Percentiles rank a stretch among this genome's conserved stretches.
These are phyloP conservation scores for Agrocybe praecox DNA, from an alignment of 768 basidiomycete species.

Conservation along the genomic window DNA sequence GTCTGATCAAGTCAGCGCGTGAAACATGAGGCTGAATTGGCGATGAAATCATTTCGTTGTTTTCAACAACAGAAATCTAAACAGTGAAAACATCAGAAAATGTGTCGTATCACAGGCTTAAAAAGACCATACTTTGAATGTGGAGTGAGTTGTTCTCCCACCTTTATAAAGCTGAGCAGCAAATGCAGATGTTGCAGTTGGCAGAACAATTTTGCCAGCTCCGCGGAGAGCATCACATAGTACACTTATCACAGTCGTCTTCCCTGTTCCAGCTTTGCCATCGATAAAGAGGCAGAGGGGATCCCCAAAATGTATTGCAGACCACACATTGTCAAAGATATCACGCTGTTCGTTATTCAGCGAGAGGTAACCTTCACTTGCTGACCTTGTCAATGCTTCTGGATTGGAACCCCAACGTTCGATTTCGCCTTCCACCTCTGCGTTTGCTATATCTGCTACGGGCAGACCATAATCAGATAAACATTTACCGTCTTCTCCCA, in stretches of 20 bases:
- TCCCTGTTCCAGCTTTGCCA: constrained; percentile 43
- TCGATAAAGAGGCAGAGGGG: constrained; percentile 33
- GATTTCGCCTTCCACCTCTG: too few species aligned
- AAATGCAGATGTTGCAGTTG: constrained; percentile 40
- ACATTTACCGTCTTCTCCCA: too few species aligned
- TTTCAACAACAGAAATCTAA: constrained; percentile 35
- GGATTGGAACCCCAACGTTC: too few species aligned
- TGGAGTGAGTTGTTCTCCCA: constrained; percentile 38
- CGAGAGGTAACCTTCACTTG: too few species aligned
- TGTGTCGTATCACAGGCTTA: background rate
- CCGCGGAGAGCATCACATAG: constrained; percentile 32
- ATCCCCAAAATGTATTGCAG: background rate
- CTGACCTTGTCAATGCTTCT: too few species aligned
- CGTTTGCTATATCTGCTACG: too few species aligned
- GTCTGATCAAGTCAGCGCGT: constrained; percentile 32
- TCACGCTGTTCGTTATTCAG: too few species aligned
- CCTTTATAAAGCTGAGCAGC: constrained; percentile 39
- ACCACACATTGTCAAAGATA: too few species aligned
- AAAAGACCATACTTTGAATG: constrained; percentile 32
- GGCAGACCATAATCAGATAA: too few species aligned
- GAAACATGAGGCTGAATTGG: constrained; percentile 24
- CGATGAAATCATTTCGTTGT: constrained; percentile 30
- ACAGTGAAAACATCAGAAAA: background rate
- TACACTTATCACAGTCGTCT: constrained; percentile 36
- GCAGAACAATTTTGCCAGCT: constrained; percentile 28